Base-by-base conservation (phyloP, 441 rosid genomes). In the Mallotus repandus region DNA sequence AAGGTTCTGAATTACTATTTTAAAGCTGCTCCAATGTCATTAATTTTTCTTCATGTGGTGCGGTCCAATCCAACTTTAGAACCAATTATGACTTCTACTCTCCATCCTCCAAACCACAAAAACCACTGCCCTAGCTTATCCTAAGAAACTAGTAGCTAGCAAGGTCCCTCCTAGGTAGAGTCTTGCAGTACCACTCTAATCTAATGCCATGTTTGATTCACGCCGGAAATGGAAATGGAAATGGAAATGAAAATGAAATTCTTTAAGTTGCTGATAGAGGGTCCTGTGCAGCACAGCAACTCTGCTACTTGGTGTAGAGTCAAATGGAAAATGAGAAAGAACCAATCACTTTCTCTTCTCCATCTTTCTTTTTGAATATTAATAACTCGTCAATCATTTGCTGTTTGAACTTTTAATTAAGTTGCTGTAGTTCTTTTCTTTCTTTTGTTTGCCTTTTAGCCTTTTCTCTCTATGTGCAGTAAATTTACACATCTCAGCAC, bases 71-170 rank as follows among this genome's bases (percentile, higher is more conserved):
- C 19, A 12, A 38, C 52, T 56, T 22, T 19, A 63, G 50, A 3
- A 68, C 72, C 50, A 18, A 68, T 68, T 19, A 68, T 68, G 71
- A 54, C 52, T 63, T 49, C 32, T 38, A 53, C 38, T 35, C 8
- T 35, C 35, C 52, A 54, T 9, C 25, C 32, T 38, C 14, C 71
- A 32, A 29, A 29, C 32, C 32, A 2, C 32, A 29, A 29, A 29
- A 29, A 29, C 32, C 45, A 46, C 59, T 52, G 15, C 48, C 5
- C 15, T 32, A 18, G 15, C 70, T 67, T 67, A 52, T 67, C 70
- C 48, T 7, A 7, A 7, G 7, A 8, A 45, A 45, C 49, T 9
- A 2, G 7, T 1, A 7, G 49, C 49, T 1, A 7, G 49, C 49
- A 45, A 45, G 49, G 49, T 45, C 49, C 49, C 49, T 45, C 49